Evolutionary conservation across 768 basidiomycete species (phyloP).

Genomic region (Nidula microcarpa): DNA sequence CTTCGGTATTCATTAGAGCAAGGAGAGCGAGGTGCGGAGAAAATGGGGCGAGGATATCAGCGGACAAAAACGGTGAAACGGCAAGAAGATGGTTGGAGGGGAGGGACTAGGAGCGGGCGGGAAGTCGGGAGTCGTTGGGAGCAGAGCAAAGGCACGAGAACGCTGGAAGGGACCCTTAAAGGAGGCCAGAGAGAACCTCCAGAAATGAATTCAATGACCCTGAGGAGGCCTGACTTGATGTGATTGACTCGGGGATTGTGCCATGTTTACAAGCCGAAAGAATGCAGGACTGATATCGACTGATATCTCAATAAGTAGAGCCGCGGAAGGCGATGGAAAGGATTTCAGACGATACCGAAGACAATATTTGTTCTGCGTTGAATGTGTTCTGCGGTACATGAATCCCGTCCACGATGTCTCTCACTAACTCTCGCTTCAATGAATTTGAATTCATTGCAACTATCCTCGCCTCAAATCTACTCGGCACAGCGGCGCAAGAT

Average conservation of each 20-base stretch:
- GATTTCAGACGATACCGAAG: too few relatives aligned
- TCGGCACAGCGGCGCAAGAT: too few relatives aligned
- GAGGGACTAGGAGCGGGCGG: not conserved
- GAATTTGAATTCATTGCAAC: too few relatives aligned
- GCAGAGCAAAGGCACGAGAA: not conserved
- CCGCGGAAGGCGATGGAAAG: too few relatives aligned
- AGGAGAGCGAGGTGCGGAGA: not conserved
- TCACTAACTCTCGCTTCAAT: too few relatives aligned
- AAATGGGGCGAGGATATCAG: too few relatives aligned
- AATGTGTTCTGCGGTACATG: too few relatives aligned
- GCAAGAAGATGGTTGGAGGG: not conserved
- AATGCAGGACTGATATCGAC: too few relatives aligned
- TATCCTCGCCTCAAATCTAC: too few relatives aligned
- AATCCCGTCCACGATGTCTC: too few relatives aligned
- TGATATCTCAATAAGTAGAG: too few relatives aligned
- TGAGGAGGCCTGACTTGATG: not conserved
- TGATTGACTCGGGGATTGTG: not conserved
- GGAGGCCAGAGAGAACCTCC: not conserved
- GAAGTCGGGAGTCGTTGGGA: not conserved
- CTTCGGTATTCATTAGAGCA: slow-evolving; percentile 5
- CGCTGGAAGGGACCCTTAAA: not conserved
- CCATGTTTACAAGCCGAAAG: not conserved
- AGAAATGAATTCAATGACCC: slow-evolving; percentile 1
- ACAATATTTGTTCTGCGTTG: too few relatives aligned
- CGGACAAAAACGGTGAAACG: not conserved